Evolutionary conservation across 768 basidiomycete genomes (phyloP), one percentile per base, ranked within the genome.

Genomic region (Pulveroboletus sp.): DNA sequence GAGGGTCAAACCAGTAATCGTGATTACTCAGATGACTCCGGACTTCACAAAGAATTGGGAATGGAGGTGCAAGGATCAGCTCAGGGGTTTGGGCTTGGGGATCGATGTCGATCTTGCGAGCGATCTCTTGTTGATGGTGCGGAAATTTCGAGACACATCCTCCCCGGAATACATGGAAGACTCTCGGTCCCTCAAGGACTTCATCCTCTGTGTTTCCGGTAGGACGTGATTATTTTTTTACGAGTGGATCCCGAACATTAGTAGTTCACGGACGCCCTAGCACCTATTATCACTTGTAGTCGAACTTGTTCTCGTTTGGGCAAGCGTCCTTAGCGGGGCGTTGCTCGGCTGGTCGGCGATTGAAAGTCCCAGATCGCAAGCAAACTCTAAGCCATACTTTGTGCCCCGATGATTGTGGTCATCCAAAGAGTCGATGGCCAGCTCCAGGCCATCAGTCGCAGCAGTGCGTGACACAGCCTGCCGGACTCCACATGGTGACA

Each of bases 11-110:
- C 62, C 63, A 10, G 61, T 63, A 38, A 37, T 63, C 34, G 50
- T 63, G 17, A 57, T 63, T 12, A 63, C 61, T 24, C 61, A 60
- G 23, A 65, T 63, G 63, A 46, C 55, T 34, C 30, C 48, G 3
- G 44, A 52, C 1, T 53, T 52, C 6, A 55, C 40, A 20, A 29
- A 12, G 16, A 43, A 40, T 14, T 65, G 61, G 62, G 47, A 56
- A 19, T 35, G 37, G 47, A 61, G 56, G 42, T 63, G 63, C 20
- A 52, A 12, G 35, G 47, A 48, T 17, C 62, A 59, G 38, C 50
- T 65, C 2, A 30, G 4, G 38, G 7, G 5, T 24, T 41, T 63
- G 50, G 16, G 27, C 17, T 35, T 64, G 34, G 50, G 43, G 19
- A 41, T 43, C 8, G 51, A 23, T 8, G 13, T 42, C 14, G 47